phyloP scores from a whole-genome alignment of 176 grass and related monocot genomes.

The Saccharum spontaneum region DNA sequence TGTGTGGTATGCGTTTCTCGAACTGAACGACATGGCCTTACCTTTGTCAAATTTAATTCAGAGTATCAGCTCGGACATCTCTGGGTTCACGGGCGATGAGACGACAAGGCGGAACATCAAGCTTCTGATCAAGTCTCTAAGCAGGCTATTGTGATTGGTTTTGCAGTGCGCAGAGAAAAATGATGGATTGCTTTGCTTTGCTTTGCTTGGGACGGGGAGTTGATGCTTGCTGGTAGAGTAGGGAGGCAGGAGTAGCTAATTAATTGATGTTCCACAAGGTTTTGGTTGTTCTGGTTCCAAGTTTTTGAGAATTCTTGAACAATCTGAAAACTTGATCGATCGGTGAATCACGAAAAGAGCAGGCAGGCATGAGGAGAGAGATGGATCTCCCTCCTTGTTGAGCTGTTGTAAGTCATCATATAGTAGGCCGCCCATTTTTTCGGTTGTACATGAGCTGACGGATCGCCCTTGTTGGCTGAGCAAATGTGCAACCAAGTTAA shows the following conservation, averaged over 20 bases:
- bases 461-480: constrained; percentile 3
- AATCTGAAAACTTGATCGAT: neutral
- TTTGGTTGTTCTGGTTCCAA: neutral
- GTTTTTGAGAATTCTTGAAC: constrained; percentile 12
- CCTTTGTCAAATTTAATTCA: constrained; percentile 36
- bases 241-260: neutral
- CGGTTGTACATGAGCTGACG: neutral
- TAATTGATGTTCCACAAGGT: neutral
- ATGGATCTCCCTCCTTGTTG: neutral
- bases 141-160: constrained; percentile 73
- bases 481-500: constrained; percentile 22
- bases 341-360: neutral
- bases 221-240: constrained; percentile 13
- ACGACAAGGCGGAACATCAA: constrained; percentile 75
- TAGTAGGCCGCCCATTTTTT: constrained; percentile 32
- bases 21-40: constrained; percentile 19
- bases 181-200: neutral
- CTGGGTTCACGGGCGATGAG: constrained; percentile 89
- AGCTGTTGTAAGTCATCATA: neutral
- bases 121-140: constrained; percentile 89
- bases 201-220: neutral
- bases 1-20: neutral
- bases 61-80: constrained; percentile 97
- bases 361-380: neutral
- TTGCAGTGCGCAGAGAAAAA: neutral